Evolutionary conservation across 768 basidiomycete genomes (phyloP).

Genomic region (Nidularia pulvinata): DNA sequence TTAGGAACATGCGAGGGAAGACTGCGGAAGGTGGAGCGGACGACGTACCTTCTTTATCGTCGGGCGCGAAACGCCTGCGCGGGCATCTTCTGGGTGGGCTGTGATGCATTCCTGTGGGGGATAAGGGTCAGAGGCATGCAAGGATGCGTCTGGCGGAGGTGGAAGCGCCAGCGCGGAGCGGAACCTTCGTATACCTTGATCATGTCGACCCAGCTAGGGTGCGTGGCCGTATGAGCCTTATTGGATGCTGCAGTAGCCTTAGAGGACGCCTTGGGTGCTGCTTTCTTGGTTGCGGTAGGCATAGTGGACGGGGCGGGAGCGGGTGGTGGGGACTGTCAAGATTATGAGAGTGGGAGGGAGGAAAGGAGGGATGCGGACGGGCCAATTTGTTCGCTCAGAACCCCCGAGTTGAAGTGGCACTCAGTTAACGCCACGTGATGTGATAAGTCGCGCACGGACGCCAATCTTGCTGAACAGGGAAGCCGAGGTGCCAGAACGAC

Average conservation of each 20-base stretch:
- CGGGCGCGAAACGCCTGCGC: slow-evolving; percentile 77
- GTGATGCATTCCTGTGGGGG: slow-evolving; percentile 65
- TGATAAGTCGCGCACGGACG: slow-evolving; percentile 23
- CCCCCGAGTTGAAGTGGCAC: slow-evolving; percentile 10
- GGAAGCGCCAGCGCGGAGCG: slow-evolving; percentile 3
- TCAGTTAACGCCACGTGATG: slow-evolving; percentile 20
- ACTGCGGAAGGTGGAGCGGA: slow-evolving; percentile 1
- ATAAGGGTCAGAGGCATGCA: slow-evolving; percentile 16
- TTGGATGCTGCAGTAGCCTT: slow-evolving; percentile 27
- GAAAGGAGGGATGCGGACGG: slow-evolving; percentile 12
- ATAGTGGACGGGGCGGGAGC: slow-evolving; percentile 9
- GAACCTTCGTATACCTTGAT: slow-evolving; percentile 56
- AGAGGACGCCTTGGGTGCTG: slow-evolving; percentile 29
- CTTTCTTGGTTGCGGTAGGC: slow-evolving; percentile 33
- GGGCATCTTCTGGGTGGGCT: slow-evolving; percentile 68
- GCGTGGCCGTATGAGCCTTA: slow-evolving; percentile 39
- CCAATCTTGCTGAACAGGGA: too few relatives aligned
- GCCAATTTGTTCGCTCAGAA: slow-evolving; percentile 17
- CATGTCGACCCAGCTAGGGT: slow-evolving; percentile 79
- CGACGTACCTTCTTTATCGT: slow-evolving; percentile 73
- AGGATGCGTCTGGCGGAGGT: slow-evolving; percentile 29
- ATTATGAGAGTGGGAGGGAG: slow-evolving; percentile 9
- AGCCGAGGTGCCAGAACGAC: neutral
- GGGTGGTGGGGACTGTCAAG: slow-evolving; percentile 4
- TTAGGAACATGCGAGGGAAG: slow-evolving; percentile 6